These are phyloP conservation scores for Singerocomus rubriflavus DNA, from an alignment of 1,284 basidiomycete genomes.

Conservation along the genomic window DNA sequence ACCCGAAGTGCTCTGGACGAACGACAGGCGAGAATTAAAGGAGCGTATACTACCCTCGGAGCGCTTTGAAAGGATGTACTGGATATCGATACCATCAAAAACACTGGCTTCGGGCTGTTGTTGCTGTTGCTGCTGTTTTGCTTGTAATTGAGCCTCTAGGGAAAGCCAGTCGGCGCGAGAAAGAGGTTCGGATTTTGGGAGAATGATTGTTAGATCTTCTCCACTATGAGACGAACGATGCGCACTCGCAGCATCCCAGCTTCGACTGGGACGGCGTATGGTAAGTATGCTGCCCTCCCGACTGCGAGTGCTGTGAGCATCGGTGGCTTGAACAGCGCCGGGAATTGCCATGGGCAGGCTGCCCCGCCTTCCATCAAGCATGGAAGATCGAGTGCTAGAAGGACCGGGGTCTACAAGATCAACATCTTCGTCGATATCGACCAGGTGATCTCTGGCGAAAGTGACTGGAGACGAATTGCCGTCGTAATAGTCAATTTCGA, in stretches of 20 bases:
- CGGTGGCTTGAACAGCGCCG: conserved; percentile 17
- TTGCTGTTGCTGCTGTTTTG: conserved; percentile 12
- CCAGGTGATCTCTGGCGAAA: conserved; percentile 37
- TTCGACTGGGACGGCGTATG: conserved; percentile 51
- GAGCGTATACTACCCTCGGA: conserved; percentile 32
- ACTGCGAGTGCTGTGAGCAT: conserved; percentile 32
- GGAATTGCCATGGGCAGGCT: conserved; percentile 48
- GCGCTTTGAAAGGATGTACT: conserved; percentile 41
- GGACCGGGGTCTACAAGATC: conserved; percentile 20
- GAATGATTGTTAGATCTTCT: conserved; percentile 34
- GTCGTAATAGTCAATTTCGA: conserved; percentile 40
- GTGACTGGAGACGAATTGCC: conserved; percentile 35
- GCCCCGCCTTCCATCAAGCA: conserved; percentile 35
- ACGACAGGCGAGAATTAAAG: conserved; percentile 37
- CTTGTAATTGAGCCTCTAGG: conserved; percentile 26
- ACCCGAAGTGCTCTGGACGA: conserved; percentile 26
- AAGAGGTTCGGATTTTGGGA: conserved; percentile 43
- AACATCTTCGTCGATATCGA: conserved; percentile 34
- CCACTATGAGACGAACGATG: conserved; percentile 23
- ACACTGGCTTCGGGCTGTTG: conserved; percentile 11
- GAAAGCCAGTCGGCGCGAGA: conserved; percentile 45
- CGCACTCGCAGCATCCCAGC: conserved; percentile 45
- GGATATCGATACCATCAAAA: conserved; percentile 42
- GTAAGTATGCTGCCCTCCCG: conserved; percentile 50
- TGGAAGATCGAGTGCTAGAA: conserved; percentile 20